Conservation (phyloP, 2,329 filamentous ascomycete species). For the Biscogniauxia sp. region DNA sequence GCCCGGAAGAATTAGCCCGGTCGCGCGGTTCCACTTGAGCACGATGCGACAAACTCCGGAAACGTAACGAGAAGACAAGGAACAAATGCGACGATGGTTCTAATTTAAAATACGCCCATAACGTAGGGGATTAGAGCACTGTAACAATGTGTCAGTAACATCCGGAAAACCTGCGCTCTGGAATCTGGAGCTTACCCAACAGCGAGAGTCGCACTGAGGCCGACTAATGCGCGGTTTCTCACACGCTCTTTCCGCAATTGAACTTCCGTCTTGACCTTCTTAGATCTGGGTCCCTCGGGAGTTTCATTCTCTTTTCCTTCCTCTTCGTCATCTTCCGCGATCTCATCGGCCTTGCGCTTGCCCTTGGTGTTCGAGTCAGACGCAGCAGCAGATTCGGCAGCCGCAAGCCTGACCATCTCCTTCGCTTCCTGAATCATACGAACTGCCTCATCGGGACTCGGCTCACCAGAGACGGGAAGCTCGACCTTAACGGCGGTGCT, state of each 20-base stretch:
- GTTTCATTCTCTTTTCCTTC: slow-evolving; percentile 48
- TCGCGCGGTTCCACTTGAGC: neutral
- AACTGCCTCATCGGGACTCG: slow-evolving; percentile 73
- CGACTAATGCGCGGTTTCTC: slow-evolving; percentile 79
- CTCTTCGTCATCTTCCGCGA: slow-evolving; percentile 62
- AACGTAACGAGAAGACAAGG: neutral
- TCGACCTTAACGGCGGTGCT: slow-evolving; percentile 74
- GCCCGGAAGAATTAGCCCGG: neutral
- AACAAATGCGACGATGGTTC: neutral
- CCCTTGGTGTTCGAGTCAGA: slow-evolving; percentile 46
- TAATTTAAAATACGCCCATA: slow-evolving; percentile 46
- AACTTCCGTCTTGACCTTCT: slow-evolving; percentile 78
- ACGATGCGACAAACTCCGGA: neutral
- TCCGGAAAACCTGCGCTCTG: neutral
- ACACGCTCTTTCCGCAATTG: slow-evolving; percentile 84
- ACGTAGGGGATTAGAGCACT: slow-evolving; percentile 50
- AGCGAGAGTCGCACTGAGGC: slow-evolving; percentile 81
- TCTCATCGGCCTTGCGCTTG: slow-evolving; percentile 75
- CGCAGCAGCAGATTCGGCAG: slow-evolving; percentile 47
- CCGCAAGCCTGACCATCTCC: slow-evolving; percentile 78
- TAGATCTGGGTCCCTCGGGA: slow-evolving; percentile 53
- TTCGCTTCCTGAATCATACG: slow-evolving; percentile 84
- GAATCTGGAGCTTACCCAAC: slow-evolving; percentile 67
- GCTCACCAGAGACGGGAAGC: slow-evolving; percentile 67
- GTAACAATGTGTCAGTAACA: neutral